A percentile compares a stretch with the other conserved stretches of the same genome.
These are phyloP conservation scores for Pelagophyceae sp. DNA, from an alignment of 352 stramenopile genomes.

Conservation along the genomic window DNA sequence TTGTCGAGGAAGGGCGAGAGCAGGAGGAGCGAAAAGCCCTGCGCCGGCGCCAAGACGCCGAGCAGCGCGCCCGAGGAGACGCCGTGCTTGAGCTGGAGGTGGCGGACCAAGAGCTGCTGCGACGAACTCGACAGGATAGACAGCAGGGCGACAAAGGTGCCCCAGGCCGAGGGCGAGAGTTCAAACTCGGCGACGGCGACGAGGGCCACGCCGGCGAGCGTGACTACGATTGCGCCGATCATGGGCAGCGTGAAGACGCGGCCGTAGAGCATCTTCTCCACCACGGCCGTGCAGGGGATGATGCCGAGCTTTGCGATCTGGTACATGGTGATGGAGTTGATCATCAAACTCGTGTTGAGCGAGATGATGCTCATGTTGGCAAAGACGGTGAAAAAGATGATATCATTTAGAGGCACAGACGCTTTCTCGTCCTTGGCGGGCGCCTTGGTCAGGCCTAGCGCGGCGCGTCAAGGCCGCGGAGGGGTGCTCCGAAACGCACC, in stretches of 20 bases:
- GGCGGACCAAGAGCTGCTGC: conserved; percentile 2
- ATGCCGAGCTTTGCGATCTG: conserved; percentile 9
- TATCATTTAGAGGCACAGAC: background rate
- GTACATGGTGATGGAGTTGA: conserved; percentile 14
- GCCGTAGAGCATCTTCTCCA: background rate
- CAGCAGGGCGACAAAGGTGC: background rate
- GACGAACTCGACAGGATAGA: background rate
- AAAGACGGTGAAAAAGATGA: background rate
- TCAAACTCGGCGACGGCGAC: background rate
- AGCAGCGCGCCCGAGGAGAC: background rate
- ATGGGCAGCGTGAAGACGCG: conserved; percentile 5
- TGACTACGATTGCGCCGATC: background rate
- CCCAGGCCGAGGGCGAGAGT: background rate
- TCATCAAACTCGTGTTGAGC: conserved; percentile 1
- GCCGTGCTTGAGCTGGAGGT: conserved; percentile 16
- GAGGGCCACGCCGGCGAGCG: background rate
- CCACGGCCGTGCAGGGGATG: conserved; percentile 1
- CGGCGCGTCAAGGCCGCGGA: too few species aligned
- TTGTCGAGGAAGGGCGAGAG: background rate
- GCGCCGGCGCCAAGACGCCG: background rate
- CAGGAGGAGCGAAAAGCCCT: background rate
- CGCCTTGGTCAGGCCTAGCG: background rate
- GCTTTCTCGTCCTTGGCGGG: background rate
- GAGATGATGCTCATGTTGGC: background rate
- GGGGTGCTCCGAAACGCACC: too few species aligned